Base-by-base conservation (phyloP, 768 basidiomycete genomes). In the Naganishia antarctica region DNA sequence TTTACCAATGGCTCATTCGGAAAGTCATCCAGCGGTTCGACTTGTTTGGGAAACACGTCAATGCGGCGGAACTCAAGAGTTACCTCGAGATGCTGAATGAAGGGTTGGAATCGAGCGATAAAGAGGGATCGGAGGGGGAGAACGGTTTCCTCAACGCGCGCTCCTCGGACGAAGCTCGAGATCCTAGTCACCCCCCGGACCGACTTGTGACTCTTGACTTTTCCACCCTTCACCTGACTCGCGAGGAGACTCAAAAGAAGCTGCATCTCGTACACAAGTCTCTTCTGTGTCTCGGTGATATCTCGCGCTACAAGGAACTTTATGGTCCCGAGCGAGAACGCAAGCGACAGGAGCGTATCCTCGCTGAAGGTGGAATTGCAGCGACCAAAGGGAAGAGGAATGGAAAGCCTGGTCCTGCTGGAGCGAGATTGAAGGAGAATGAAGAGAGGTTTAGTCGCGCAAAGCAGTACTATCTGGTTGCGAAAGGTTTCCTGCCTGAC, bases 261-360 rank as follows among this genome's bases (percentile, higher is more conserved):
- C 80, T 93, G n/a, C 83, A 85, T 11, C 85, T 89, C 46, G 79
- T 92, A 45, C 88, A 86, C 79, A 96, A 94, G 79, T 86, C 88
- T 8, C 80, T 99, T 60, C 86, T 97, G 21, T 94, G 89, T 75
- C 82, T 93, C 9, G 96, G 96, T 12, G 96, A 99, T 72, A 86
- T 99, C 50, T 89, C 91, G 65, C 83, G 96, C 44, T 99, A 99
- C 78, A 83, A 87, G 63, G 93, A 98, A 71, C 84, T 88, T 44
- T 96, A 94, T 71, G 66, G 66, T 11, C 28, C 40, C n/a, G 66
- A 67, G 61, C 50, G 61, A 23, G 66, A 67, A 23, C 44, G 47
- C 13, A 49, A 48, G 46, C 88, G 86, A 71, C 90, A 91, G 29
- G 53, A 57, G n/a, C 32, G 48, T 1, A 81, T 53, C 82, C 84